phyloP scores from a whole-genome alignment of 306 rosid genomes.

The Medicago ruthenica region DNA sequence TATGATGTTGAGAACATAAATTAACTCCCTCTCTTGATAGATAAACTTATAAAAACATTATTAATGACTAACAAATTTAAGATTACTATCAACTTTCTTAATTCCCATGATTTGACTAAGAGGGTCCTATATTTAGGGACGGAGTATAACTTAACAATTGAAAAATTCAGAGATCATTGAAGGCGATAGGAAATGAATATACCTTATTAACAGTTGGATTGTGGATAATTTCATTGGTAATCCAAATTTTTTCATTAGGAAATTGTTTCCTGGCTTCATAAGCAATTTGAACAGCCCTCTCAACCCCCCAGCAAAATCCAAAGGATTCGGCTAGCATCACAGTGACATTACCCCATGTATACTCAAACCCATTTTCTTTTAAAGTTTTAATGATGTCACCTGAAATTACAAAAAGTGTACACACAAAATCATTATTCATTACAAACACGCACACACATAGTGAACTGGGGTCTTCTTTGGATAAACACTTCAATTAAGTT shows the following conservation, averaged over 20 bases:
- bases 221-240: constrained; percentile 96
- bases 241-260: constrained; percentile 82
- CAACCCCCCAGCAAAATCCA: constrained; percentile 99
- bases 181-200: background rate
- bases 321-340: constrained; percentile 92
- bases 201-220: constrained; percentile 97
- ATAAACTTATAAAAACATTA: too few relatives aligned
- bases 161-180: constrained; percentile 1
- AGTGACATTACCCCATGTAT: constrained; percentile 89
- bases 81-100: too few relatives aligned
- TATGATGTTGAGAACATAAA: too few relatives aligned
- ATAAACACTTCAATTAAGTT: background rate
- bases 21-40: too few relatives aligned
- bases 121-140: too few relatives aligned
- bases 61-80: too few relatives aligned
- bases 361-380: constrained; percentile 78
- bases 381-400: constrained; percentile 86
- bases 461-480: background rate
- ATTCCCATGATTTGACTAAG: too few relatives aligned
- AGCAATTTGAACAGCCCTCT: constrained; percentile 97
- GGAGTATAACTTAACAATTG: background rate
- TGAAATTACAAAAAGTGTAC: constrained; percentile 46
- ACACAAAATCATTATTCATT: constrained; percentile 35
- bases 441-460: background rate
- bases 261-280: constrained; percentile 97